These are phyloP conservation scores for Talaromyces trachyspermus DNA, from an alignment of 495 filamentous ascomycete species.

Conservation along the genomic window DNA sequence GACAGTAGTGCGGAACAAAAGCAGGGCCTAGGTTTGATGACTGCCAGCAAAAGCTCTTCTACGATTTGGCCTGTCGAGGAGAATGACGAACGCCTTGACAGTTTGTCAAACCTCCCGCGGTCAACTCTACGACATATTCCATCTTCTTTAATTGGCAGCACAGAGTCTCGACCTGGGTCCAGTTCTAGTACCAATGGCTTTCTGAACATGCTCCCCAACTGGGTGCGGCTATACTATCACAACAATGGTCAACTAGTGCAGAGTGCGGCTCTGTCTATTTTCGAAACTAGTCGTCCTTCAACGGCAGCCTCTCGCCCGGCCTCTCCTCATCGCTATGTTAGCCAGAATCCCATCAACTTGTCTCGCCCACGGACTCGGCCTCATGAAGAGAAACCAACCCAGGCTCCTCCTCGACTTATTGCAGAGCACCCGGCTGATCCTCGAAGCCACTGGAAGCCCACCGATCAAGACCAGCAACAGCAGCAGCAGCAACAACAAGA, in stretches of 20 bases:
- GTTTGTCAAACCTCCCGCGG: slow-evolving; percentile 33
- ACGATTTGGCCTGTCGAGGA: slow-evolving; percentile 43
- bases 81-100: slow-evolving; percentile 33
- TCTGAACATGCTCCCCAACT: slow-evolving; percentile 43
- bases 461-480: background rate
- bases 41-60: slow-evolving; percentile 24
- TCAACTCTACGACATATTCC: slow-evolving; percentile 16
- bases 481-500: slow-evolving; percentile 13
- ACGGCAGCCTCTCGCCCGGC: slow-evolving; percentile 8
- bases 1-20: slow-evolving; percentile 13
- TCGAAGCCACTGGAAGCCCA: slow-evolving; percentile 36
- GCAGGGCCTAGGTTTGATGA: slow-evolving; percentile 7
- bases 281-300: slow-evolving; percentile 18
- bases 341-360: slow-evolving; percentile 20
- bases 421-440: slow-evolving; percentile 34
- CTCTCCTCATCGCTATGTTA: slow-evolving; percentile 4
- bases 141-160: slow-evolving; percentile 1
- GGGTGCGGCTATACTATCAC: slow-evolving; percentile 44
- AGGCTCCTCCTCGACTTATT: slow-evolving; percentile 10
- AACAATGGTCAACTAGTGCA: slow-evolving; percentile 24
- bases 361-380: slow-evolving; percentile 46
- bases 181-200: slow-evolving; percentile 46
- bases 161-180: slow-evolving; percentile 20
- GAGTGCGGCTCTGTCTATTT: slow-evolving; percentile 26
- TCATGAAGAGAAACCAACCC: slow-evolving; percentile 16